Evolutionary conservation across 1,139 yeast species (phyloP).

Genomic region (Magnusiomyces fungicola): DNA sequence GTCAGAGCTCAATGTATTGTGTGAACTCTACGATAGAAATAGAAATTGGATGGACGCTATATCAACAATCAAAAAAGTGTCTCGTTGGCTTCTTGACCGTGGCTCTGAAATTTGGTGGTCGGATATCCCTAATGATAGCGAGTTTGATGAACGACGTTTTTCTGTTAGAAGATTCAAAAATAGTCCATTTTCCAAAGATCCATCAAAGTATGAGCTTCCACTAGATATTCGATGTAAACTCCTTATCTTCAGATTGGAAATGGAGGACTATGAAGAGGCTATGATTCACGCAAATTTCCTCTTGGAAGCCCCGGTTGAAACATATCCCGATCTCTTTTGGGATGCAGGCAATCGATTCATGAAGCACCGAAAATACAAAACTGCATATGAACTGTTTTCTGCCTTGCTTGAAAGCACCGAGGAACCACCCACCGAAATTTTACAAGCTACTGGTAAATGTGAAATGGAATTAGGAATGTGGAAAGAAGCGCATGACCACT

Average conservation of each 20-base stretch:
- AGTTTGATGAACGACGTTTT: conserved; percentile 61
- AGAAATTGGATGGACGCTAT: conserved; percentile 60
- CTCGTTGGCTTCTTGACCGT: conserved; percentile 79
- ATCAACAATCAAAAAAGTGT: conserved; percentile 55
- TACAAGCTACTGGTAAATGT: conserved; percentile 67
- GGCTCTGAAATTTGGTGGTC: conserved; percentile 78
- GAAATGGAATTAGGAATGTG: conserved; percentile 65
- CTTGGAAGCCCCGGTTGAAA: conserved; percentile 48
- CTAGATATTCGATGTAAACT: conserved; percentile 80
- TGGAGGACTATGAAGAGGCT: conserved; percentile 64
- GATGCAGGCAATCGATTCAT: conserved; percentile 74
- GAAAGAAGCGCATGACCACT: conserved; percentile 61
- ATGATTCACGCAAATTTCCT: conserved; percentile 58
- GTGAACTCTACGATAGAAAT: conserved; percentile 68
- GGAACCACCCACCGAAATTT: conserved; percentile 33
- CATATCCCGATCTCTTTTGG: conserved; percentile 62
- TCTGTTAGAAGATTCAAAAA: conserved; percentile 17
- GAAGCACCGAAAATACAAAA: conserved; percentile 57
- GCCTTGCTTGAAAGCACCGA: conserved; percentile 26
- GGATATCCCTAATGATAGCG: conserved; percentile 64
- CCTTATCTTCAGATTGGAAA: conserved; percentile 63
- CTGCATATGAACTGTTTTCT: conserved; percentile 22
- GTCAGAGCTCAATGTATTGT: conserved; percentile 79
- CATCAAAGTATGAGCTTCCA: conserved; percentile 45
- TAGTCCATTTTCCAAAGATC: conserved; percentile 15